Evolutionary conservation across 2,329 filamentous ascomycete species (phyloP).

Genomic region (Cytospora paraplurivora): DNA sequence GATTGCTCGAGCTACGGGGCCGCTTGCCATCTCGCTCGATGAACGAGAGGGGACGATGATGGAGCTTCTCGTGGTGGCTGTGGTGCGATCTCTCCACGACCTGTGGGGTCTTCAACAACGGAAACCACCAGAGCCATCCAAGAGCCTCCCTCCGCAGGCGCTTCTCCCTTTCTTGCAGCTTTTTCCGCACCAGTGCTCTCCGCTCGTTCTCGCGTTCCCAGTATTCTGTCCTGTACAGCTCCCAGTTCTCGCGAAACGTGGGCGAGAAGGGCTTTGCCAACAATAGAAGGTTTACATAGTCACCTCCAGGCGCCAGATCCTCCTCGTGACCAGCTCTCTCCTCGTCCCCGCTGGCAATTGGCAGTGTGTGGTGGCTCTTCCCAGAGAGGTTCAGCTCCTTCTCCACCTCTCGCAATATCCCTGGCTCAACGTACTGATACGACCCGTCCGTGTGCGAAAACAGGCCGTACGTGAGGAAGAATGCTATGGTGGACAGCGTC

Average conservation of each 20-base stretch:
- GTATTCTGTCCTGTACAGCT: slow-evolving; percentile 89
- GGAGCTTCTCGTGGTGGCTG: slow-evolving; percentile 43
- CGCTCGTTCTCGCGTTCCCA: slow-evolving; percentile 97
- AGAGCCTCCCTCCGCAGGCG: slow-evolving; percentile 69
- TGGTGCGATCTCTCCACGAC: slow-evolving; percentile 38
- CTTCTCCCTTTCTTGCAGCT: slow-evolving; percentile 68
- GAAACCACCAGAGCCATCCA: slow-evolving; percentile 85
- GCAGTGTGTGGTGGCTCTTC: slow-evolving; percentile 44
- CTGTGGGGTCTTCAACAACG: slow-evolving; percentile 57
- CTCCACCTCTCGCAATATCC: slow-evolving; percentile 61
- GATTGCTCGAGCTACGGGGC: slow-evolving; percentile 54
- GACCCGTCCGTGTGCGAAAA: slow-evolving; percentile 69
- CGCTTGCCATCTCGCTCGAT: slow-evolving; percentile 51
- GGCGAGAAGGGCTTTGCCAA: slow-evolving; percentile 94
- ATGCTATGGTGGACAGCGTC: slow-evolving; percentile 68
- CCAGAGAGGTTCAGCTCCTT: slow-evolving; percentile 55
- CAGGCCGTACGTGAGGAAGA: slow-evolving; percentile 75
- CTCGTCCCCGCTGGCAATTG: slow-evolving; percentile 51
- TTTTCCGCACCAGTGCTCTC: slow-evolving; percentile 69
- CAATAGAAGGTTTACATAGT: slow-evolving; percentile 87
- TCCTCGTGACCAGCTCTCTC: slow-evolving; percentile 77
- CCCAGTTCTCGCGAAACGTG: slow-evolving; percentile 96
- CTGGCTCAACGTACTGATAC: slow-evolving; percentile 76
- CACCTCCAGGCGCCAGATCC: slow-evolving; percentile 85
- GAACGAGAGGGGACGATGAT: slow-evolving; percentile 45